A percentile compares a stretch with the other conserved stretches of the same genome.
phyloP scores from a whole-genome alignment of 2,329 filamentous ascomycete species.

The Diatrype stigma region DNA sequence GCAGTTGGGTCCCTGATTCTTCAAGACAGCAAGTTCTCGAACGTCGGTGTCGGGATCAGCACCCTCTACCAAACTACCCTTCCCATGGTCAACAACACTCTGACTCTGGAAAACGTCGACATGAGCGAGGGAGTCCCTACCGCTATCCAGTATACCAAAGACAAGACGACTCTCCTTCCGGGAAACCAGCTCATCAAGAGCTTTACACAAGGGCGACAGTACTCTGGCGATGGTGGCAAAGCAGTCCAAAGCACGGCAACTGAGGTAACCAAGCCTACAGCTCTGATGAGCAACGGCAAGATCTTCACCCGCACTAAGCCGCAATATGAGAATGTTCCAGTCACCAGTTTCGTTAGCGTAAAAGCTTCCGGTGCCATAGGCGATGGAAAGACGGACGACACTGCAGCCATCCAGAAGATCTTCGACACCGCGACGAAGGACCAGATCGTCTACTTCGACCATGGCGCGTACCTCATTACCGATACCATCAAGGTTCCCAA shows the following conservation, averaged over 20 bases:
- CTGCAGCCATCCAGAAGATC: conserved; percentile 73
- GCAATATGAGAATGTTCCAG: conserved; percentile 69
- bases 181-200: conserved; percentile 66
- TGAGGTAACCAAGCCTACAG: conserved; percentile 58
- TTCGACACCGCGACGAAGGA: conserved; percentile 63
- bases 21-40: conserved; percentile 73
- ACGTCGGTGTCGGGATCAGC: conserved; percentile 71
- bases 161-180: conserved; percentile 56
- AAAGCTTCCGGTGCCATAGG: conserved; percentile 80
- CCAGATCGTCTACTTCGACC: conserved; percentile 70
- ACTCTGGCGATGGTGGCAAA: conserved; percentile 46
- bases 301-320: conserved; percentile 85
- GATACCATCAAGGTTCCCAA: conserved; percentile 69
- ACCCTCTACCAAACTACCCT: conserved; percentile 65
- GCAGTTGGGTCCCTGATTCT: conserved; percentile 82
- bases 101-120: conserved; percentile 88
- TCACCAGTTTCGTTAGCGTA: conserved; percentile 74
- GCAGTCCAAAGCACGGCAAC: conserved; percentile 57
- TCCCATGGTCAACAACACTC: conserved; percentile 69
- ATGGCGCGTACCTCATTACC: conserved; percentile 68
- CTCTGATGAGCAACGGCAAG: conserved; percentile 61
- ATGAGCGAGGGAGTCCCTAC: conserved; percentile 63
- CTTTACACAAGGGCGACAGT: conserved; percentile 78
- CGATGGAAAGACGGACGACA: conserved; percentile 85
- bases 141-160: conserved; percentile 59